Conservation (phyloP, 2,329 filamentous ascomycete genomes). For the Fusarium pseudonygamai region DNA sequence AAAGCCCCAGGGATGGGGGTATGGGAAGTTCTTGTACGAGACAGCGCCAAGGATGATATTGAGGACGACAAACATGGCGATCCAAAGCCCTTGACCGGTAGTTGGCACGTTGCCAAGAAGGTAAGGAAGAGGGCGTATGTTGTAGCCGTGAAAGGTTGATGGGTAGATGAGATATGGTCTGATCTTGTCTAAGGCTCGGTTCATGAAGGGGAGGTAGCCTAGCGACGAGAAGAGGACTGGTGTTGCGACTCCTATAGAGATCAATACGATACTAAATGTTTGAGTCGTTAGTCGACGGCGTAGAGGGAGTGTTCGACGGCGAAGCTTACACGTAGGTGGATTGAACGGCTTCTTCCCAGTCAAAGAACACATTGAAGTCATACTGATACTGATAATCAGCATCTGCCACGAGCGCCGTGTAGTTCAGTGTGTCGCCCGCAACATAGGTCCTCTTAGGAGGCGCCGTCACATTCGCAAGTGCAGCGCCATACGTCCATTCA, state of each 20-base stretch:
- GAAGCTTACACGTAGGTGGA: too few relatives aligned
- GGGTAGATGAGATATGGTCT: neutral
- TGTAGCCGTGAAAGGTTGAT: neutral
- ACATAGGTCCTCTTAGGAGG: too few relatives aligned
- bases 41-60: neutral
- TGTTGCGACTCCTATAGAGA: neutral
- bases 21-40: neutral
- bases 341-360: too few relatives aligned
- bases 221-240: rapidly evolving
- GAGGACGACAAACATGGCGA: neutral
- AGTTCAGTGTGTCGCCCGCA: too few relatives aligned
- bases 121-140: rapidly evolving
- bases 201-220: rapidly evolving
- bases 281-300: too few relatives aligned
- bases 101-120: rapidly evolving
- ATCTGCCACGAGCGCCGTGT: too few relatives aligned
- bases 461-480: too few relatives aligned
- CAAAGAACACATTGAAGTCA: too few relatives aligned
- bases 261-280: neutral
- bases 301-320: too few relatives aligned
- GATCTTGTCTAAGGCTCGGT: too few relatives aligned
- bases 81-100: rapidly evolving
- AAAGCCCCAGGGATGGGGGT: rapidly evolving
- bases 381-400: too few relatives aligned
- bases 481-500: too few relatives aligned